A percentile compares a stretch with the other conserved stretches of the same genome.
Evolutionary conservation across 2,329 filamentous ascomycete species (phyloP).

Genomic region (Colletotrichum agaves): DNA sequence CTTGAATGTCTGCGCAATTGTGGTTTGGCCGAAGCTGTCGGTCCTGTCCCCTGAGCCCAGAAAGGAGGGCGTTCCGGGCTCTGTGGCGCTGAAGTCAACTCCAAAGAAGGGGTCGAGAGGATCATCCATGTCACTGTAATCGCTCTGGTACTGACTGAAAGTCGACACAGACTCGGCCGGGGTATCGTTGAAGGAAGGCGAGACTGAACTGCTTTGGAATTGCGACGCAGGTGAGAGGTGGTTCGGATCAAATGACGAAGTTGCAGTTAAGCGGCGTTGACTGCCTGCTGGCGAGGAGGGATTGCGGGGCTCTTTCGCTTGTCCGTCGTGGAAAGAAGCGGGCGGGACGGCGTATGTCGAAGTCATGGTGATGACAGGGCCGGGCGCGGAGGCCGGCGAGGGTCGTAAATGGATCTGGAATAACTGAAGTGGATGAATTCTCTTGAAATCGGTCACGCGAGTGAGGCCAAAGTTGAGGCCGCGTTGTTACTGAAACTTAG

Average conservation of each 20-base stretch:
- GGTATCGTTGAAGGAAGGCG: constrained; percentile 50
- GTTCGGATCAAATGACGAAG: constrained; percentile 50
- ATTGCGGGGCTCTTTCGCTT: constrained; percentile 47
- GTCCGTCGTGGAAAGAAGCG: constrained; percentile 52
- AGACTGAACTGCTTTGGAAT: constrained; percentile 51
- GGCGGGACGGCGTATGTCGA: constrained; percentile 55
- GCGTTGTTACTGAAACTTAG: constrained; percentile 8
- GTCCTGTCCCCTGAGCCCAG: constrained; percentile 46
- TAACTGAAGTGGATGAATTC: not conserved
- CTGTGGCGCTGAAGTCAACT: constrained; percentile 57
- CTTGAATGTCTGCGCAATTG: constrained; percentile 14
- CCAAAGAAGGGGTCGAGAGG: constrained; percentile 63
- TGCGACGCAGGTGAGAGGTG: constrained; percentile 58
- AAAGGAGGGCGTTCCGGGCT: constrained; percentile 57
- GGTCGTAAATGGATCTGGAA: not conserved
- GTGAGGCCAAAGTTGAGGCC: constrained; percentile 4
- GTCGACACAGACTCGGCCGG: constrained; percentile 62
- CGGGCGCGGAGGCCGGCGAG: not conserved
- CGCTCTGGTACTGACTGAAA: constrained; percentile 61
- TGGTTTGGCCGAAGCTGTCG: constrained; percentile 37
- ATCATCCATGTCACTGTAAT: constrained; percentile 56
- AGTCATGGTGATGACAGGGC: constrained; percentile 52
- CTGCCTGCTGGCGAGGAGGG: constrained; percentile 41
- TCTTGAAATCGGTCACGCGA: constrained; percentile 10
- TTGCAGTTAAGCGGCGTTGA: constrained; percentile 43